phyloP scores from a whole-genome alignment of 1,284 basidiomycete species.

The Tilletia caries region DNA sequence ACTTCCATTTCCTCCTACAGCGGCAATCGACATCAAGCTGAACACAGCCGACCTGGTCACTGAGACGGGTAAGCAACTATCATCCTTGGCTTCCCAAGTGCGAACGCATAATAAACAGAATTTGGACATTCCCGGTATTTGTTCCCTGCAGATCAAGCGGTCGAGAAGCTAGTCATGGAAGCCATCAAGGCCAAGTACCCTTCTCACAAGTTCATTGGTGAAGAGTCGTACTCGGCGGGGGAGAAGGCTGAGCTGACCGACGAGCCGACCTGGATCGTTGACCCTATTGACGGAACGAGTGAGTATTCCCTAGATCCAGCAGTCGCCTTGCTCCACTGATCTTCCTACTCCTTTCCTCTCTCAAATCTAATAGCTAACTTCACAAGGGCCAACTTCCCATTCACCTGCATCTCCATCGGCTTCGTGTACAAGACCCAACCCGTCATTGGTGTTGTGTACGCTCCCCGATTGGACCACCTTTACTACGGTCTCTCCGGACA shows the following conservation, averaged over 20 bases:
- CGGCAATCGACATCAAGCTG: conserved; percentile 31
- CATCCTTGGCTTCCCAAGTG: neutral
- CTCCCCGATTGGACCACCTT: conserved; percentile 54
- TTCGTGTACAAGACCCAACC: conserved; percentile 76
- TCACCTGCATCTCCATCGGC: conserved; percentile 84
- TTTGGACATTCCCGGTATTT: neutral
- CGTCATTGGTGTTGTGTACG: conserved; percentile 62
- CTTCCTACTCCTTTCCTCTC: no score
- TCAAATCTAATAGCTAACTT: neutral
- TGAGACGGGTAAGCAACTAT: conserved; percentile 61
- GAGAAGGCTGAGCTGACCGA: conserved; percentile 70
- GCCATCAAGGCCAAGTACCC: conserved; percentile 71
- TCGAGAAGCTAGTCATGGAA: conserved; percentile 77
- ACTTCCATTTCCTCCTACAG: conserved; percentile 21
- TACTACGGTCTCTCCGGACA: conserved; percentile 76
- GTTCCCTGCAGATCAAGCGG: conserved; percentile 67
- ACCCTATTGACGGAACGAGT: conserved; percentile 75
- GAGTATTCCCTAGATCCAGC: neutral
- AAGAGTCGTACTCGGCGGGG: conserved; percentile 77
- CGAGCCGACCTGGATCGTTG: conserved; percentile 85
- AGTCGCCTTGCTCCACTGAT: conserved; percentile 94
- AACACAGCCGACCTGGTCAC: conserved; percentile 69
- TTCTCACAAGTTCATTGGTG: conserved; percentile 81
- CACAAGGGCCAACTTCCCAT: conserved; percentile 64
- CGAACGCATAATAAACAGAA: neutral